A percentile compares a stretch with the other conserved stretches of the same genome.
phyloP scores from a whole-genome alignment of 352 stramenopile genomes.

The Globisporangium nodosum region DNA sequence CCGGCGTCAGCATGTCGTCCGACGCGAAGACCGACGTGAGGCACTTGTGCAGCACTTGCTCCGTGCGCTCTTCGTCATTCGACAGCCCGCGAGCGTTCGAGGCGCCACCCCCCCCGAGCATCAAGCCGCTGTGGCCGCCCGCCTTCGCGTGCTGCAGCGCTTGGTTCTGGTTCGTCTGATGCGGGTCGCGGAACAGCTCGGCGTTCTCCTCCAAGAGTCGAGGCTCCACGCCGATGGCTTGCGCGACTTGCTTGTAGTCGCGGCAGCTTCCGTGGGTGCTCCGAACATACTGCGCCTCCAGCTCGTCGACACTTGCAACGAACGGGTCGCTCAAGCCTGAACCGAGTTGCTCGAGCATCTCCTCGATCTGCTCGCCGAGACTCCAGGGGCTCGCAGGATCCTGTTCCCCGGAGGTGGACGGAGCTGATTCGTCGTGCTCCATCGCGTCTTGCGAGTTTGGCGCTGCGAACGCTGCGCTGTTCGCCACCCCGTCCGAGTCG shows the following conservation, averaged over 20 bases:
- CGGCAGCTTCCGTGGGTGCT: constrained; percentile 4
- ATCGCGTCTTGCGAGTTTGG: constrained; percentile 15
- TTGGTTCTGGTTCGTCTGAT: constrained; percentile 38
- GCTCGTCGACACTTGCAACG: constrained; percentile 11
- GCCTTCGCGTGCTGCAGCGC: constrained; percentile 15
- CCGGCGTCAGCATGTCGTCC: constrained; percentile 47
- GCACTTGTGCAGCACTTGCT: constrained; percentile 79
- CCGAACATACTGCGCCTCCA: constrained; percentile 15
- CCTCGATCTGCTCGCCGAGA: constrained; percentile 30
- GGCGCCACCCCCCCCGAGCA: not conserved
- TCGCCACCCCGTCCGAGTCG: not conserved
- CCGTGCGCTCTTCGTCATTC: constrained; percentile 67
- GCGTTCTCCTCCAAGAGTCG: constrained; percentile 30
- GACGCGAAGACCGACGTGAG: constrained; percentile 81
- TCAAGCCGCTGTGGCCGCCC: not conserved
- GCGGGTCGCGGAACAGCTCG: constrained; percentile 30
- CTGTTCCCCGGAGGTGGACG: too few species aligned
- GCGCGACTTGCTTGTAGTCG: constrained; percentile 23
- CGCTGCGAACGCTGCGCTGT: not conserved
- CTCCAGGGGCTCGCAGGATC: not conserved
- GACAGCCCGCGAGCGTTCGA: constrained; percentile 32
- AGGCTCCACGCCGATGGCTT: constrained; percentile 29
- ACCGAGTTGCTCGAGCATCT: constrained; percentile 19
- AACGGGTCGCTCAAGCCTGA: constrained; percentile 20
- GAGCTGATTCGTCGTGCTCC: constrained; percentile 8